Evolutionary conservation across 495 filamentous ascomycete genomes (phyloP), one percentile per base, ranked within the genome.

Genomic region (Rostrohypoxylon terebratum): DNA sequence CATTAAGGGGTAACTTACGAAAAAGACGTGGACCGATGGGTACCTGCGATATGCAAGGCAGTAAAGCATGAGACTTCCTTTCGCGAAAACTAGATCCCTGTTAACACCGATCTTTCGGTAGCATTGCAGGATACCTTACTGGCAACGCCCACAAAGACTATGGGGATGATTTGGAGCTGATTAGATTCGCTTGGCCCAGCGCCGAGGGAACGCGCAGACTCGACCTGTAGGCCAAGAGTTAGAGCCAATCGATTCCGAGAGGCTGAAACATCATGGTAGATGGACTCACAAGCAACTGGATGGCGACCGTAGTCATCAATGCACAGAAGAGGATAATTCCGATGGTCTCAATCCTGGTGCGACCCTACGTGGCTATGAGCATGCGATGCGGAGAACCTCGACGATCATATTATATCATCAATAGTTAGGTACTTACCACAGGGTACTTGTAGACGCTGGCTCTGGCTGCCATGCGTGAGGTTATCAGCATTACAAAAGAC

Each of bases 321-420:
- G 85, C 85, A 71, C 85, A 87, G 80, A 88, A 88, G 61, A 88
- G 81, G 66, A 88, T 88, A 63, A 88, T 86, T 4, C 85, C 86
- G 48, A 88, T 83, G 5, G 85, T 87, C 73, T 87, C 85, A 61
- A 86, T 85, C 53, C 86, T 78, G 9, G 79, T 87, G 0, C 85
- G 85, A 36, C 85, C 86, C 82, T 83, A 66, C 11, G n/a, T 20
- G 21, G 8, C 13, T 50, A 77, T 74, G 61, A 76, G 66, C 44
- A 14, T 16, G 50, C n/a, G 48, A 14, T 16, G 50, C n/a, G 48
- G n/a, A 18, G 42, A 45, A 63, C 33, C 65, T 57, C 58, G 40
- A 58, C 31, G 25, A 53, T 21, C 23, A 48, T 59, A 53, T 21
- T 20, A 48, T 59, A 28, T 1, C 18, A 61, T 58, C 44, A 48